Conservation (phyloP, 164 flowering plant species). For the Chloranthus sessilifolius region DNA sequence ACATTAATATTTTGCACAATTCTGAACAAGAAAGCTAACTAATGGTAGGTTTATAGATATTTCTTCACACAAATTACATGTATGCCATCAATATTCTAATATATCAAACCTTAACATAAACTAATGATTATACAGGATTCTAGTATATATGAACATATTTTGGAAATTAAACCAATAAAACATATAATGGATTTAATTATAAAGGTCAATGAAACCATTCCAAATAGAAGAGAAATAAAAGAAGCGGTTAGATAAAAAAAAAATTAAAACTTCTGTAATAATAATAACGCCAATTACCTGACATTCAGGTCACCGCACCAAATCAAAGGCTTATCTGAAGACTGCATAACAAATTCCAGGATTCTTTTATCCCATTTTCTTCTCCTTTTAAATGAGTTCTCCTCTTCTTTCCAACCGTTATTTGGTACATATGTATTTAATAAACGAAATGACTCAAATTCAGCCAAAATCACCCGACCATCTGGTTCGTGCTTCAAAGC, state of each 20-base stretch:
- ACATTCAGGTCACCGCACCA: slow-evolving; percentile 99
- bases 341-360: slow-evolving; percentile 60
- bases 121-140: too few relatives aligned
- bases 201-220: neutral
- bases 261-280: neutral
- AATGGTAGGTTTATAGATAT: too few relatives aligned
- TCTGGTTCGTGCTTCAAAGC: slow-evolving; percentile 87
- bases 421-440: slow-evolving; percentile 89
- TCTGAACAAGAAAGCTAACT: too few relatives aligned
- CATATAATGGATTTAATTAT: neutral
- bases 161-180: neutral
- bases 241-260: neutral
- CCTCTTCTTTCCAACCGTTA: slow-evolving; percentile 99
- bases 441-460: slow-evolving; percentile 73
- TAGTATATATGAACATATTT: neutral
- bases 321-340: slow-evolving; percentile 77
- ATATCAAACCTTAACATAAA: too few relatives aligned
- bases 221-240: neutral
- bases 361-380: slow-evolving; percentile 97
- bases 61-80: too few relatives aligned
- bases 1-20: too few relatives aligned
- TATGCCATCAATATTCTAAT: too few relatives aligned
- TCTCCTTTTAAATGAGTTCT: slow-evolving; percentile 78
- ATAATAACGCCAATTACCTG: slow-evolving; percentile 47
- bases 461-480: slow-evolving; percentile 92